Evolutionary conservation across 2,329 filamentous ascomycete species (phyloP), one percentile per base, ranked within the genome.

Genomic region (Paraconiothyrium sp.): DNA sequence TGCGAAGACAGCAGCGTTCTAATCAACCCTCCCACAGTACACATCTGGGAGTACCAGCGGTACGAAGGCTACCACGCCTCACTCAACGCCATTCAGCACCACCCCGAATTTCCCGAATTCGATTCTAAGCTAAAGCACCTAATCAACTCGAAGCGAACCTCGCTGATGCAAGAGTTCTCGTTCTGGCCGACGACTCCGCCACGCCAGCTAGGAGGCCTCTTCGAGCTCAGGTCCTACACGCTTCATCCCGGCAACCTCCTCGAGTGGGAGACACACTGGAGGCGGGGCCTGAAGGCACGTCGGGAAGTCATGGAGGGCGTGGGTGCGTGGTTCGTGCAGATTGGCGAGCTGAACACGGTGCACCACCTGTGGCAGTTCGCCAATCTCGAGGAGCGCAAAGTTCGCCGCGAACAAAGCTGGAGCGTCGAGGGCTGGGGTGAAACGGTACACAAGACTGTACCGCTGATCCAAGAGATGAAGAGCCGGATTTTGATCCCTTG

Each of bases 351-450:
- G 66, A 99, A 99, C 83, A 97, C 93, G 0, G 95, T 99, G 37
- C 94, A 99, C 79, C 94, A 98, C 78, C 86, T 99, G 24, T 99
- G 95, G 95, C 95, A 99, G 78, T 99, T 98, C 83, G 94, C 94
- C 70, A 92, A 99, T 79, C 82, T 99, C 63, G 94, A 98, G 80
- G 95, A 98, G 83, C 89, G 95, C 67, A 95, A 96, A 79, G 83
- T 92, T 39, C 88, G 93, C 68, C 88, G 95, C 67, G 95, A 99
- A 84, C 89, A 96, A 85, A 97, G 94, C 79, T 99, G 95, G 95
- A 88, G 89, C 67, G 88, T 97, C 44, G 92, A 97, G 76, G 95
- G 95, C 49, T 99, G 95, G 95, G 93, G 92, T 56, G 92, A 97
- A 75, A 97, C 94, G 27, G 95, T 98, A 41, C 95, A 99, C 84